A percentile compares a stretch with the other conserved stretches of the same genome.
Conservation (phyloP, 73 alveolate species). For the Uronychia setigera region DNA sequence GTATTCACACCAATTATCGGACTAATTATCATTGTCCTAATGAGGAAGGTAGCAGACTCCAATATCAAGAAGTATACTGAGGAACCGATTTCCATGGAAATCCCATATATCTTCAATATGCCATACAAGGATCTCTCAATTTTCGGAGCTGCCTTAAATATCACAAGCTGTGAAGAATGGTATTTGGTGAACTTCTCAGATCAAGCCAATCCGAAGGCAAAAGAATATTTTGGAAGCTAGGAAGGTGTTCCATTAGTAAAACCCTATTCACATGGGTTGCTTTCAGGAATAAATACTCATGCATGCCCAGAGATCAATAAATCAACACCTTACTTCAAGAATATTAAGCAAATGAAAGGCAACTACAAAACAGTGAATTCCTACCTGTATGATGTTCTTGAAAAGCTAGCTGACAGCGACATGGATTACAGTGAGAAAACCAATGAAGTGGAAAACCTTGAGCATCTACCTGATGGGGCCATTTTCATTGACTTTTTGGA, state of each 20-base stretch:
- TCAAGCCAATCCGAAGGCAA: background rate
- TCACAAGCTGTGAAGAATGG: slow-evolving; percentile 36
- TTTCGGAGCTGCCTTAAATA: slow-evolving; percentile 10
- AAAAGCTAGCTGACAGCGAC: slow-evolving; percentile 73
- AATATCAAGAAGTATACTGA: slow-evolving; percentile 57
- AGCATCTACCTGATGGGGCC: slow-evolving; percentile 97
- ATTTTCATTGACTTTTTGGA: slow-evolving; percentile 73
- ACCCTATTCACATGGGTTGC: slow-evolving; percentile 40
- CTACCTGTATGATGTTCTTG: slow-evolving; percentile 81
- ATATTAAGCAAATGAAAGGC: background rate
- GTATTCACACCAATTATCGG: slow-evolving; percentile 89
- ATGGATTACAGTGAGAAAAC: slow-evolving; percentile 65
- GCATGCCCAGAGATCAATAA: slow-evolving; percentile 46
- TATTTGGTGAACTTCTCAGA: slow-evolving; percentile 16
- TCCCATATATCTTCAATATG: slow-evolving; percentile 50
- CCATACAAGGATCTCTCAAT: slow-evolving; percentile 16
- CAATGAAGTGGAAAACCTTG: slow-evolving; percentile 49
- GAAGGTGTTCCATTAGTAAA: slow-evolving; percentile 17
- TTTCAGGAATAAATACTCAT: slow-evolving; percentile 27
- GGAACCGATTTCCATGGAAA: slow-evolving; percentile 61
- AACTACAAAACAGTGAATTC: slow-evolving; percentile 71
- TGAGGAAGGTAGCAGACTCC: slow-evolving; percentile 69
- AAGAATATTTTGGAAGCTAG: slow-evolving; percentile 22
- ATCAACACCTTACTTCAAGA: slow-evolving; percentile 66
- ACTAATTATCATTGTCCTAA: slow-evolving; percentile 75